These are phyloP conservation scores for Yamagishiella unicocca DNA, from an alignment of 139 green algal species.

Conservation along the genomic window DNA sequence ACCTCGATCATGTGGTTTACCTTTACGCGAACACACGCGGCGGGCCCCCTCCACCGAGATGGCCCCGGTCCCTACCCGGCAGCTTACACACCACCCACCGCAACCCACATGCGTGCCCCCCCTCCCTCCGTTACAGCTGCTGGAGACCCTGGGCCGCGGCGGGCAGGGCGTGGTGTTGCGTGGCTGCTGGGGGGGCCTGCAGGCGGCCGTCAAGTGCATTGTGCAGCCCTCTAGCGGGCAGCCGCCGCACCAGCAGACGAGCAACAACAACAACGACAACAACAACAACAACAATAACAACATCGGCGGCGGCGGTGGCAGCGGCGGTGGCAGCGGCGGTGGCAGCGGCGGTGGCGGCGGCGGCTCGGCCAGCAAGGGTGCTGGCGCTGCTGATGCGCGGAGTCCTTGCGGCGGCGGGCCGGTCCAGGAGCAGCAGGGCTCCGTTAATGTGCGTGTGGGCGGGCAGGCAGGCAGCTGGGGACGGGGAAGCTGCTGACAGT, in stretches of 20 bases:
- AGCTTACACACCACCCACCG: neutral
- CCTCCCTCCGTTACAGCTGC: slow-evolving; percentile 14
- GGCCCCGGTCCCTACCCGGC: neutral
- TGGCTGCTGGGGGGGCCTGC: slow-evolving; percentile 22
- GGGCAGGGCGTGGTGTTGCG: slow-evolving; percentile 29
- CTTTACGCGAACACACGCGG: too few relatives aligned
- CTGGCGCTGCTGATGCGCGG: neutral
- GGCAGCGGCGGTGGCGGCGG: neutral
- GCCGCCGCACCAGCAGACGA: too few relatives aligned
- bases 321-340: neutral
- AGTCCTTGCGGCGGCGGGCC: neutral
- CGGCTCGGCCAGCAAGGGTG: too few relatives aligned
- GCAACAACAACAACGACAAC: too few relatives aligned
- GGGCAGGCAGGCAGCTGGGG: too few relatives aligned
- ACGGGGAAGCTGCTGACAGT: too few relatives aligned
- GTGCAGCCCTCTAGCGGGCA: neutral
- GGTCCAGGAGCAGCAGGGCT: too few relatives aligned
- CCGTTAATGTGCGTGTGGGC: too few relatives aligned
- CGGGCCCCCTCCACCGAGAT: too few relatives aligned
- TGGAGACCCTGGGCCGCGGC: slow-evolving; percentile 23
- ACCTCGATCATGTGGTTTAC: too few relatives aligned
- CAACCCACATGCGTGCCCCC: neutral
- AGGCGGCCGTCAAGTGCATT: slow-evolving; percentile 27
- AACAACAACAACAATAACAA: too few relatives aligned
- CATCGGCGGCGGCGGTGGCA: too few relatives aligned